Evolutionary conservation across 2,329 filamentous ascomycete genomes (phyloP), one percentile per base, ranked within the genome.

Genomic region (Monilinia aucupariae): DNA sequence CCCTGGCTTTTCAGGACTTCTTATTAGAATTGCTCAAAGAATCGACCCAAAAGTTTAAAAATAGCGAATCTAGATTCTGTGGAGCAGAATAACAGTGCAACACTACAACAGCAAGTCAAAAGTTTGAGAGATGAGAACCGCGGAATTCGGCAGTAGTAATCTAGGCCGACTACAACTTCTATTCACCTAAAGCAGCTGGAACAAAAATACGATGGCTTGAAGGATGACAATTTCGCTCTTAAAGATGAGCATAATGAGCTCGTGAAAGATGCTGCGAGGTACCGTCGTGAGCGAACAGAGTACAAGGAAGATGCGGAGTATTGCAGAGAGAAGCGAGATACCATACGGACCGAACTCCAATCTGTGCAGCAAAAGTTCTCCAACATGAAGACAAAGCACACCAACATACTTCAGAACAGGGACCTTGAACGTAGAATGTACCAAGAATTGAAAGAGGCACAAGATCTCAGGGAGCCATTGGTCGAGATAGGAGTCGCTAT

Each of bases 401-500:
- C 22, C 4, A 25, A 17, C 17, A 9, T 25, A 7, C 12, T 39
- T 5, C 13, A 2, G 2, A 27, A 15, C 32, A 22, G 34, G 7
- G 12, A 27, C 1, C 4, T 7, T 17, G 20, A 9, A 25, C 17
- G 15, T 0, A 9, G n/a, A 13, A 22, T 30, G 4, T 22, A 41
- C 27, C 9, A 37, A 8, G 5, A 32, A 9, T 13, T 61, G 15
- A 50, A 55, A 27, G 7, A 9, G 4, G 4, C 7, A 0, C 8
- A 27, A 6, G 27, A 41, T 48, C 20, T 27, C 17, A 9, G 17
- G n/a, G 22, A 53, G 13, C 64, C 64, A 10, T n/a, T 63, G n/a
- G 51, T 52, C 3, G 34, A 65, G 17, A 61, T 63, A 45, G 59
- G 59, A 43, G 63, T 32, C 32, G 63, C 56, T 6, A 50, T 64